Percentiles rank a stretch among this genome's conserved stretches.
Evolutionary conservation across 768 basidiomycete genomes (phyloP).

Genomic region (Suillus discolor): DNA sequence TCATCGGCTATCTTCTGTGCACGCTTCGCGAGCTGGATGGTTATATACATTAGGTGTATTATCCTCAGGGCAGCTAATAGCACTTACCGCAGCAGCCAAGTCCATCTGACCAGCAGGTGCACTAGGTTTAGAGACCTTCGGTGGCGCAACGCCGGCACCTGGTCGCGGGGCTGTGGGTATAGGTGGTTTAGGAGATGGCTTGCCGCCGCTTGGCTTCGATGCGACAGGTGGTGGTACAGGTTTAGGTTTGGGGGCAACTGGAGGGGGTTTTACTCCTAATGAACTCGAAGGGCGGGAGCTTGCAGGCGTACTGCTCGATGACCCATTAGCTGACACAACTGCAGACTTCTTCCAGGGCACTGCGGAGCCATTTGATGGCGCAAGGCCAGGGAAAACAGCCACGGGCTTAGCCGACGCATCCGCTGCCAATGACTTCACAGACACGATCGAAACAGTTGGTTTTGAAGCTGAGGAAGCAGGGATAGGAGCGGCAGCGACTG

Average conservation of each 20-base stretch:
- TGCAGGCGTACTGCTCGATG: constrained; percentile 41
- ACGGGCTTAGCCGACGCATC: constrained; percentile 74
- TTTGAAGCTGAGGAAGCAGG: constrained; percentile 33
- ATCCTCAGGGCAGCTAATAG: neutral
- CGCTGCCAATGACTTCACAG: constrained; percentile 50
- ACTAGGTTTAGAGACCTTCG: constrained; percentile 43
- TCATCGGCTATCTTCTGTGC: constrained; percentile 66
- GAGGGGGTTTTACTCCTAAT: constrained; percentile 52
- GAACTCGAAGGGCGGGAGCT: constrained; percentile 56
- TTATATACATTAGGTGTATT: constrained; percentile 4
- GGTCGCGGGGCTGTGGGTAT: constrained; percentile 62
- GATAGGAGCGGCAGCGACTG: constrained; percentile 35
- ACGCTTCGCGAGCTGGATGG: constrained; percentile 69
- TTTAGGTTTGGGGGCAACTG: constrained; percentile 68
- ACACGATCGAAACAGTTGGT: constrained; percentile 36
- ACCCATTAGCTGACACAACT: constrained; percentile 34
- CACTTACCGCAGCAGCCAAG: constrained; percentile 78
- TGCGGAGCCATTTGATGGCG: constrained; percentile 63
- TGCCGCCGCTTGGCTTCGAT: constrained; percentile 53
- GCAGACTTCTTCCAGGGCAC: constrained; percentile 73
- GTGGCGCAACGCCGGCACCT: constrained; percentile 39
- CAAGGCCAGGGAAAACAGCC: constrained; percentile 82
- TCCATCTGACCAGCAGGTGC: constrained; percentile 69
- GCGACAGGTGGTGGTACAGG: constrained; percentile 57
- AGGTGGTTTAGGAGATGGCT: constrained; percentile 59